phyloP scores from a whole-genome alignment of 2,329 filamentous ascomycete species.

The Scytalidium sp. region DNA sequence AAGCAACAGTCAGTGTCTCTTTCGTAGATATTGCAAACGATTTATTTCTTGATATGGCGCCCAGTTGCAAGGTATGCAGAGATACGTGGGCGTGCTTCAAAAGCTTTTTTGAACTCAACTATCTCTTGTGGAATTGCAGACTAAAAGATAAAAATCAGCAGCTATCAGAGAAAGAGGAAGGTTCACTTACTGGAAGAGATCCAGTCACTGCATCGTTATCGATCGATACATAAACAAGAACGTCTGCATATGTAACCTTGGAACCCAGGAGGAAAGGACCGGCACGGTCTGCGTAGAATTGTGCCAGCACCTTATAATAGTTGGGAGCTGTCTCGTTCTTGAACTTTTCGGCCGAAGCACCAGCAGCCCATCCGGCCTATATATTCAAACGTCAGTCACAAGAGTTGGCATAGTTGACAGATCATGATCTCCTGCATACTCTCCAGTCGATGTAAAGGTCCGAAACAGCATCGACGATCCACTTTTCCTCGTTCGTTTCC shows the following conservation, averaged over 20 bases:
- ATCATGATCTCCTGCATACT: constrained; percentile 24
- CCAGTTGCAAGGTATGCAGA: neutral
- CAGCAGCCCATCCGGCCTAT: constrained; percentile 24
- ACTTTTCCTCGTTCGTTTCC: constrained; percentile 33
- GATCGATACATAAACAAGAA: constrained; percentile 35
- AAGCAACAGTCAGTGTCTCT: too few species aligned
- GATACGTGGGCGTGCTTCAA: neutral
- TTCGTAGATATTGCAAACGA: neutral
- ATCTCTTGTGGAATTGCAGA: neutral
- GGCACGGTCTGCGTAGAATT: constrained; percentile 26
- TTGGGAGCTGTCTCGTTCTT: constrained; percentile 24
- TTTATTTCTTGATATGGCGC: neutral
- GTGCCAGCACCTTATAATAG: constrained; percentile 28
- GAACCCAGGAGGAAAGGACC: constrained; percentile 36
- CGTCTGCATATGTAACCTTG: constrained; percentile 34
- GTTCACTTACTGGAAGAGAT: constrained; percentile 26
- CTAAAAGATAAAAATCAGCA: neutral
- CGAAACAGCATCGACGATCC: constrained; percentile 32
- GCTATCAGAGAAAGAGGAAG: neutral
- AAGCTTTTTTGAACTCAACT: neutral
- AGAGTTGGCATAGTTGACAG: neutral
- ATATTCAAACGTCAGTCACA: neutral
- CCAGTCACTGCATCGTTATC: constrained; percentile 33
- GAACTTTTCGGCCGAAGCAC: constrained; percentile 26
- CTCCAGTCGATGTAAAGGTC: constrained; percentile 39